phyloP scores from a whole-genome alignment of 108 stramenopile species.

The Nitzschia sp. region DNA sequence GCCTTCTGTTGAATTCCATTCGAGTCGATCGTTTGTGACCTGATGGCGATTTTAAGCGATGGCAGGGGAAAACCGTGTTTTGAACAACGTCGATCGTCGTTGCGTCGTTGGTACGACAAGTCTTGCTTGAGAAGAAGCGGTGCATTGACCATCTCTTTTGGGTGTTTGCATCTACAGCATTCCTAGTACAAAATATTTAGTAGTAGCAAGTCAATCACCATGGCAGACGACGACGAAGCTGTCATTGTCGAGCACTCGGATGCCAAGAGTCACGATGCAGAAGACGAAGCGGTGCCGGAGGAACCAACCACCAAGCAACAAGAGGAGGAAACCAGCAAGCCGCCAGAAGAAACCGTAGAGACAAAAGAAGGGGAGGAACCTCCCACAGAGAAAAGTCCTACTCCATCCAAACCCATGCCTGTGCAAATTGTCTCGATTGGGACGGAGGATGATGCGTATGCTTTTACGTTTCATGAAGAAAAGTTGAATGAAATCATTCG shows the following conservation, averaged over 20 bases:
- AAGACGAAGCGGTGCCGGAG: background rate
- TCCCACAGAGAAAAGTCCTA: background rate
- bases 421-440: slow-evolving; percentile 88
- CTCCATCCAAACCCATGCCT: slow-evolving; percentile 24
- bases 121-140: too few relatives aligned
- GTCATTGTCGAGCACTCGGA: slow-evolving; percentile 39
- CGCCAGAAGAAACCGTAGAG: slow-evolving; percentile 5
- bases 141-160: too few relatives aligned
- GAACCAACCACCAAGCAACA: background rate
- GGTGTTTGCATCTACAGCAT: too few relatives aligned
- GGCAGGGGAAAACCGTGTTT: too few relatives aligned
- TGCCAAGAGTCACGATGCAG: slow-evolving; percentile 1
- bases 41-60: too few relatives aligned
- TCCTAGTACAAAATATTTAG: background rate
- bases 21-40: too few relatives aligned
- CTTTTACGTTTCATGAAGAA: slow-evolving; percentile 86
- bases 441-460: slow-evolving; percentile 66
- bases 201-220: background rate
- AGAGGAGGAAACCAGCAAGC: background rate
- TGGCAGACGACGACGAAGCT: slow-evolving; percentile 14
- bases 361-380: background rate
- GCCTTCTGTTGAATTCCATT: too few relatives aligned
- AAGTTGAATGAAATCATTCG: slow-evolving; percentile 68
- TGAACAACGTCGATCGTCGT: too few relatives aligned
- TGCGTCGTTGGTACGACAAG: too few relatives aligned